Evolutionary conservation across 2,329 filamentous ascomycete genomes (phyloP).

Genomic region (Rosellinia necatrix): DNA sequence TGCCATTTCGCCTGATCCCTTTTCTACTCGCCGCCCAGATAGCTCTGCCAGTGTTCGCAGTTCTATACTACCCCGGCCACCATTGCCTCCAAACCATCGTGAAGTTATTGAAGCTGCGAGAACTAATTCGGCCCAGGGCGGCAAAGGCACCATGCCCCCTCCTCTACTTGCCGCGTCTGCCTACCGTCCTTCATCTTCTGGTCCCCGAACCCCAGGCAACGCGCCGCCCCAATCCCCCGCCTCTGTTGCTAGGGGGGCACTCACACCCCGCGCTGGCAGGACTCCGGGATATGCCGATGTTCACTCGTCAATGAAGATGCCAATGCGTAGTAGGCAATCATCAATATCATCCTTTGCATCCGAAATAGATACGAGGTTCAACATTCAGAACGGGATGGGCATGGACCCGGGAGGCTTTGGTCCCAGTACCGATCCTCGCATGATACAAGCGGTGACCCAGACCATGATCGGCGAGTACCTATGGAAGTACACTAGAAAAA

Average conservation of each 20-base stretch:
- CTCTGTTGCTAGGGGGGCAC: constrained; percentile 56
- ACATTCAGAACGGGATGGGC: constrained; percentile 66
- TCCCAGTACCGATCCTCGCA: constrained; percentile 83
- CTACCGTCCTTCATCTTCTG: constrained; percentile 49
- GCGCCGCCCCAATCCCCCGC: constrained; percentile 49
- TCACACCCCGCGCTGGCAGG: constrained; percentile 59
- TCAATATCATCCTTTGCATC: constrained; percentile 96
- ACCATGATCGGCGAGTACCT: constrained; percentile 99
- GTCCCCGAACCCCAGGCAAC: constrained; percentile 66
- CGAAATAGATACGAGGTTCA: constrained; percentile 89
- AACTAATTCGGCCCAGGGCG: constrained; percentile 56
- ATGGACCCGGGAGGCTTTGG: constrained; percentile 64
- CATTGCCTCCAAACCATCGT: constrained; percentile 80
- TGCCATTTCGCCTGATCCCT: constrained; percentile 45
- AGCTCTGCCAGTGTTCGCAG: constrained; percentile 71
- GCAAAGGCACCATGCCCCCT: constrained; percentile 72
- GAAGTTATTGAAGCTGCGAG: constrained; percentile 83
- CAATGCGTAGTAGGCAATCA: constrained; percentile 65
- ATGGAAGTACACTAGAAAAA: constrained; percentile 98
- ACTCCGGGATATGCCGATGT: constrained; percentile 53
- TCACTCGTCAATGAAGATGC: constrained; percentile 53
- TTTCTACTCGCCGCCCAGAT: constrained; percentile 60
- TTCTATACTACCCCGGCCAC: constrained; percentile 59
- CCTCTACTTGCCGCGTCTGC: constrained; percentile 83
- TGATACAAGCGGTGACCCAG: constrained; percentile 99